Base-by-base conservation (phyloP, 352 stramenopile genomes). In the Phytopythium oedochilum region DNA sequence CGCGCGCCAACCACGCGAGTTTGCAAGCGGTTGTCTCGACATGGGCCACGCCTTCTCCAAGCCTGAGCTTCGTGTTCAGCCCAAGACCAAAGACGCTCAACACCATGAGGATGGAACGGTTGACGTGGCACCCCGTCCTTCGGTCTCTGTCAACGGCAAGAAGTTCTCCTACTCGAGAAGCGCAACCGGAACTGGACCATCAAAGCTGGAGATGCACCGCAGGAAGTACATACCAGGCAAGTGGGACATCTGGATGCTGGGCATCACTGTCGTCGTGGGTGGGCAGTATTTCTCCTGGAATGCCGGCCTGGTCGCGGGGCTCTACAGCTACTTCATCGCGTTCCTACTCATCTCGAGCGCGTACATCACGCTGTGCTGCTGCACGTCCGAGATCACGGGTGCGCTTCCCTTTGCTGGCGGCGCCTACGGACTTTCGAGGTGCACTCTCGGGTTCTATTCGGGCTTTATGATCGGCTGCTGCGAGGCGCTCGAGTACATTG, bases 271-370 rank as follows among this genome's bases (percentile, higher is more conserved):
- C 29, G 75, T 81, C 40, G 70, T 85, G 17, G 75, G 71, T 1
- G 75, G 71, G 10, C 71, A 85, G 53, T 81, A 77, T 47, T 75
- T 85, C 40, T 64, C 55, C 10, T 85, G 75, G 75, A 83, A 83
- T 25, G 60, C 46, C 6, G 71, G 75, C 0, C 57, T 85, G 18
- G 34, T 54, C 4, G 70, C 67, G 9, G 75, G 75, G 12, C 39
- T 85, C 20, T 74, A 60, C 46, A 75, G 59, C 60, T 78, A 73
- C 29, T 55, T 74, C 11, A 53, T 83, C 36, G 47, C 60, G 3
- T 80, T 71, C 43, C 7, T 78, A 1, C 47, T 85, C 17, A 74
- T 76, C 8, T 59, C 55, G 8, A 55, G 49, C 9, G 69, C 61
- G 14, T 85, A 85, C 36, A 55, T 83, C 22, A 55, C 57, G 22